phyloP scores from a whole-genome alignment of 805 yeast species.

The Candida lessepsii region DNA sequence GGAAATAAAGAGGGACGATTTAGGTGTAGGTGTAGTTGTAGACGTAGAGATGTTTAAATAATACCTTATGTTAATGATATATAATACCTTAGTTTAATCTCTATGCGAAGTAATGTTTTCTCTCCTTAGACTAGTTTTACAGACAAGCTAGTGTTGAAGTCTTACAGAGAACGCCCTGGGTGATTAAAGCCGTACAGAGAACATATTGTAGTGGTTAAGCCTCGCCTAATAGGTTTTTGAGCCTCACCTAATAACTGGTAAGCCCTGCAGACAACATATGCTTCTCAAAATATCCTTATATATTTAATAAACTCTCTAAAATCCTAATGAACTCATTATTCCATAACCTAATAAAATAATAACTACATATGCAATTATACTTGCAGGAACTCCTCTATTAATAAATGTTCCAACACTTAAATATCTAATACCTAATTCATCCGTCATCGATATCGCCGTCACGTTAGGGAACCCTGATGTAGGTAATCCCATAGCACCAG shows the following conservation, averaged over 20 bases:
- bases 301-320: slow-evolving; percentile 11
- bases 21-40: neutral
- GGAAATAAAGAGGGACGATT: neutral
- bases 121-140: too few relatives aligned
- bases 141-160: too few relatives aligned
- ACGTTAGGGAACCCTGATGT: slow-evolving; percentile 46
- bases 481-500: slow-evolving; percentile 47
- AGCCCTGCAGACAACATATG: too few relatives aligned
- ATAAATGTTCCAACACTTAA: slow-evolving; percentile 42
- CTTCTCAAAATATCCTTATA: too few relatives aligned
- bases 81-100: neutral
- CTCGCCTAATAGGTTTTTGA: too few relatives aligned
- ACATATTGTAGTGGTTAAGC: too few relatives aligned
- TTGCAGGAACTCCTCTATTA: slow-evolving; percentile 43
- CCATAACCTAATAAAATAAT: slow-evolving; percentile 41
- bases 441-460: slow-evolving; percentile 44
- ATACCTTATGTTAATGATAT: slow-evolving; percentile 7
- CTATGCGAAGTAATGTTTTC: too few relatives aligned
- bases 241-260: too few relatives aligned
- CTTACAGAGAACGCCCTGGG: too few relatives aligned
- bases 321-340: slow-evolving; percentile 32
- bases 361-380: slow-evolving; percentile 34
- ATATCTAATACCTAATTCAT: slow-evolving; percentile 40
- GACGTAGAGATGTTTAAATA: too few relatives aligned
- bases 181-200: too few relatives aligned